phyloP scores from a whole-genome alignment of 805 yeast species.

The Yamadazyma philogaea region DNA sequence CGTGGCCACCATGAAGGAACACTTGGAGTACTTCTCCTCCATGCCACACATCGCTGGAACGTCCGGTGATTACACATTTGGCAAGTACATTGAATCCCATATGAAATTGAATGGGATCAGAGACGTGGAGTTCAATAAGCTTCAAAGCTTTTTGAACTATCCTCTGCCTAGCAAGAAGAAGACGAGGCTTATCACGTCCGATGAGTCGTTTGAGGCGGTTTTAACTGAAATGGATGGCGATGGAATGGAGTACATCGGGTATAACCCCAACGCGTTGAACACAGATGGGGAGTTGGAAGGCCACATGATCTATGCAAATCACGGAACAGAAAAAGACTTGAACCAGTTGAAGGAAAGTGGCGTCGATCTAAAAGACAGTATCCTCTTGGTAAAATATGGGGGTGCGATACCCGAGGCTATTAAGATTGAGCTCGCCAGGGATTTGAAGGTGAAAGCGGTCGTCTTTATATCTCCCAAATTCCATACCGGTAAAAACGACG shows the following conservation, averaged over 20 bases:
- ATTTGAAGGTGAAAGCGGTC: constrained; percentile 59
- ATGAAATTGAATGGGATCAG: constrained; percentile 57
- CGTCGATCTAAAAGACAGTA: constrained; percentile 44
- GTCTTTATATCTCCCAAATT: constrained; percentile 51
- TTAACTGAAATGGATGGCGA: constrained; percentile 32
- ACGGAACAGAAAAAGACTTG: constrained; percentile 60
- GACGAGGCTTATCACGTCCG: constrained; percentile 28
- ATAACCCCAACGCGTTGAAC: constrained; percentile 60
- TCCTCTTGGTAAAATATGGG: constrained; percentile 63
- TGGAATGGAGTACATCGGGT: constrained; percentile 46
- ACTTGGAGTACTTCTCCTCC: constrained; percentile 67
- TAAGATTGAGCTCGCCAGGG: constrained; percentile 49
- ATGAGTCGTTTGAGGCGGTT: constrained; percentile 37
- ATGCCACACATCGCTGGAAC: constrained; percentile 91
- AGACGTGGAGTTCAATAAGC: constrained; percentile 46
- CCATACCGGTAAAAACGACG: constrained; percentile 15
- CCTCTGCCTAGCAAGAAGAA: constrained; percentile 40
- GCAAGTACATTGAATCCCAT: constrained; percentile 59
- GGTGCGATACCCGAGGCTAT: constrained; percentile 36
- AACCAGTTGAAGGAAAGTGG: constrained; percentile 31
- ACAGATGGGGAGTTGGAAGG: constrained; percentile 55
- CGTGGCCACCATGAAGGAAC: constrained; percentile 55
- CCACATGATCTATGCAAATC: constrained; percentile 59
- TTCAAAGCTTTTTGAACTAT: constrained; percentile 61
- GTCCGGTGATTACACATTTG: constrained; percentile 73